Percentiles rank a stretch among this genome's conserved stretches.
Evolutionary conservation across 352 stramenopile species (phyloP).

Genomic region (Globisporangium uncinulatum): DNA sequence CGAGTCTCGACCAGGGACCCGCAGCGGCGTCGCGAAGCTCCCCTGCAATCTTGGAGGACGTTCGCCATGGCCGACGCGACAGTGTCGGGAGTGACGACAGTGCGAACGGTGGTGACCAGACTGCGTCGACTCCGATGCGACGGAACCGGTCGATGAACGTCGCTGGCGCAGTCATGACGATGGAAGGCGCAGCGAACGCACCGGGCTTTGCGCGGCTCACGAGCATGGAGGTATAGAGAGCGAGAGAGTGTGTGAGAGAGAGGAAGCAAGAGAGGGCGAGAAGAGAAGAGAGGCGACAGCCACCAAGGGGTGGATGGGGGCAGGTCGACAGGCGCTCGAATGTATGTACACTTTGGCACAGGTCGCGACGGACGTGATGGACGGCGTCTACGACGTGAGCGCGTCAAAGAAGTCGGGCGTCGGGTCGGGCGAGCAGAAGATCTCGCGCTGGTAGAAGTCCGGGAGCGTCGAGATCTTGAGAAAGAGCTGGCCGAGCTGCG

Average conservation of each 20-base stretch:
- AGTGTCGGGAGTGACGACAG: constrained; percentile 14
- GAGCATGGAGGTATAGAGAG: constrained; percentile 16
- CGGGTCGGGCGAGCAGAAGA: constrained; percentile 76
- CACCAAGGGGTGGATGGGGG: no score
- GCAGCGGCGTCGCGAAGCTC: background rate
- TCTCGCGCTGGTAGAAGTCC: constrained; percentile 82
- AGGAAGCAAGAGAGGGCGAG: background rate
- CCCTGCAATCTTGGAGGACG: background rate
- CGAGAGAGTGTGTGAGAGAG: background rate
- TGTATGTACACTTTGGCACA: background rate
- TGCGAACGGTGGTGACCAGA: background rate
- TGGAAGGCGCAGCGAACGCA: constrained; percentile 34
- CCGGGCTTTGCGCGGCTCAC: constrained; percentile 31
- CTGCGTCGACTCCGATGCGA: constrained; percentile 25
- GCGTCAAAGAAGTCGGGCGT: constrained; percentile 75
- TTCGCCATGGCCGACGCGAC: background rate
- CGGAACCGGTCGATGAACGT: constrained; percentile 80
- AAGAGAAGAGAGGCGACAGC: background rate
- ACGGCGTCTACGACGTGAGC: constrained; percentile 33
- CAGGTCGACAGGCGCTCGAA: background rate
- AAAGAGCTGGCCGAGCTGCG: constrained; percentile 65
- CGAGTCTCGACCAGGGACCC: constrained; percentile 50
- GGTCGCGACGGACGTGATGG: background rate
- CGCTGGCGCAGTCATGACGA: constrained; percentile 76
- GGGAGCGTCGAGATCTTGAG: constrained; percentile 80